Evolutionary conservation across 345 rosid genomes (phyloP).

Genomic region (Geranium brycei): DNA sequence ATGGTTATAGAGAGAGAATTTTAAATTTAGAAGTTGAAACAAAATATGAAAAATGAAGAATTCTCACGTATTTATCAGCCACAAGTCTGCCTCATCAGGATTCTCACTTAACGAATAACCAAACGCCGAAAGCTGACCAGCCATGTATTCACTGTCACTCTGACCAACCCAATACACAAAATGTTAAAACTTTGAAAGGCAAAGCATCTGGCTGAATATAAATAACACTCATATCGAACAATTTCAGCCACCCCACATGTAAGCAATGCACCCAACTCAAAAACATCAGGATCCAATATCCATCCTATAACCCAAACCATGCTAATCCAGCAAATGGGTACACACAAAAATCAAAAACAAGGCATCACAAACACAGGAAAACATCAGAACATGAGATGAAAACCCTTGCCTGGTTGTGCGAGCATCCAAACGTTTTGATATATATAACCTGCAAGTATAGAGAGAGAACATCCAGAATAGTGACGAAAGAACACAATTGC

Average conservation of each 20-base stretch:
- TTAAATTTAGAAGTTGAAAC: too few relatives aligned
- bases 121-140: conserved; percentile 87
- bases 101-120: conserved; percentile 74
- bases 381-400: neutral
- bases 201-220: neutral
- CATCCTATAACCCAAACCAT: neutral
- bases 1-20: neutral
- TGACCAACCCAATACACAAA: conserved; percentile 18
- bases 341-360: neutral
- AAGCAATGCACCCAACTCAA: too few relatives aligned
- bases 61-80: conserved; percentile 89
- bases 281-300: neutral
- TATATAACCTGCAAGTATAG: conserved; percentile 41
- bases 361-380: neutral
- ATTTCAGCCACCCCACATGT: too few relatives aligned
- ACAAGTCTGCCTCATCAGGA: conserved; percentile 80
- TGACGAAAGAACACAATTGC: neutral
- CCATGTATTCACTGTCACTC: conserved; percentile 99
- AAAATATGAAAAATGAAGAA: conserved; percentile 2
- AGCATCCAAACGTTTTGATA: conserved; percentile 91
- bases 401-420: conserved; percentile 73
- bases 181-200: neutral
- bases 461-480: conserved; percentile 2
- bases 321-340: neutral
- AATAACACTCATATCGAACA: neutral